Base-by-base conservation (phyloP, 306 rosid species). In the Bauhinia variegata region DNA sequence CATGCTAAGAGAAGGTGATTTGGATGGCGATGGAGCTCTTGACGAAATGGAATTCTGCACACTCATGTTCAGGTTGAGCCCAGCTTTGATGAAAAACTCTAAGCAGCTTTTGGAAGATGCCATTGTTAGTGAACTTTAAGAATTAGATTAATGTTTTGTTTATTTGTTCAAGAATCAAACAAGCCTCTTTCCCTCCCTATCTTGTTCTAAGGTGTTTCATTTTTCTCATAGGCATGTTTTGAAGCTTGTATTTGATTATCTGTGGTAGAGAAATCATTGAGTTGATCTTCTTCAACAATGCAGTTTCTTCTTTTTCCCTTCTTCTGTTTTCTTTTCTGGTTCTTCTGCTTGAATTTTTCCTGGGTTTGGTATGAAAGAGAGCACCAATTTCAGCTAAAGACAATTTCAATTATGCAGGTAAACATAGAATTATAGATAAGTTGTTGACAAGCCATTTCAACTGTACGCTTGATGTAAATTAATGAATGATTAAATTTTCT, bases 11-110 rank as follows among this genome's bases (percentile, higher is more conserved):
- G 96, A 89, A 86, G 96, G 98, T 4, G 98, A 92, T 75, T 47
- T 79, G 50, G 96, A 92, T 65, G 92, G 92, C 0, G 92, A 89
- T 79, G 92, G 87, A 4, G 88, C 86, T 54, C 78, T 92, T 36
- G 68, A 72, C 57, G 91, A 89, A 75, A 84, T 84, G 95, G 98
- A 89, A 74, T 92, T 92, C 49, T 92, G 88, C 36, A 87, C 87
- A 2, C 91, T 92, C 47, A 89, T 89, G 98, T 80, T 92, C 63
- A 84, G 85, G 81, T 44, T 92, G 59, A 92, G 98, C 49, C 98
- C 98, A 75, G 78, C 68, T 38, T 80, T 92, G 78, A 92, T 92
- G 96, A 65, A 71, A 28, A 57, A 60, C 23, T 85, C 92, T 7
- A 79, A 73, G 65, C n/a, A 72, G 2, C 75, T 89, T 39, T 54